Conservation (phyloP, 2,329 filamentous ascomycete species). For the Claviceps citrina region DNA sequence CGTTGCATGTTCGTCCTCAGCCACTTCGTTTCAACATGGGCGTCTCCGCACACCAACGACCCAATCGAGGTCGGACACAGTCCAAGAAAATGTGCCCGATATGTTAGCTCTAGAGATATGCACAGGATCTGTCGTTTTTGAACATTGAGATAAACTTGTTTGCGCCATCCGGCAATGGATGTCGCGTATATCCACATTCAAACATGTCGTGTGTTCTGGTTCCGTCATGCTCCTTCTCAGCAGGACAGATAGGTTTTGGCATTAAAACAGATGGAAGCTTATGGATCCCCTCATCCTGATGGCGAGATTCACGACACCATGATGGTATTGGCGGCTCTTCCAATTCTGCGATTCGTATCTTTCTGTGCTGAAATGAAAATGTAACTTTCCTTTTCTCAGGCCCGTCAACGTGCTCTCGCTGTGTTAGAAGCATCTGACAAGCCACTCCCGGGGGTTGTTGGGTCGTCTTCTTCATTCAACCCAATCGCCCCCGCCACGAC, state of each 20-base stretch:
- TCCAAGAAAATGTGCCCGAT: neutral
- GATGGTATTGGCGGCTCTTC: neutral
- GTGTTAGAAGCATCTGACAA: too few relatives aligned
- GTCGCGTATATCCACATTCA: neutral
- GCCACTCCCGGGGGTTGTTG: too few relatives aligned
- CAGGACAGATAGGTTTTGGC: neutral
- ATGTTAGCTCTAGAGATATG: too few relatives aligned
- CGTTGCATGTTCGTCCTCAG: neutral
- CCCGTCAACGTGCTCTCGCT: too few relatives aligned
- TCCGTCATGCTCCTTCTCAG: neutral
- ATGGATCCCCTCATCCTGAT: too few relatives aligned
- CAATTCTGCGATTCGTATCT: neutral
- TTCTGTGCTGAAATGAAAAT: neutral
- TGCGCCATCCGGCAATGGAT: neutral
- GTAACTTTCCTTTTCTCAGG: neutral
- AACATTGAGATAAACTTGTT: neutral
- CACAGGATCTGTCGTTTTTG: neutral
- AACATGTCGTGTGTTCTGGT: neutral
- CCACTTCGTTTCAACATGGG: neutral
- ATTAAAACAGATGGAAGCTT: too few relatives aligned
- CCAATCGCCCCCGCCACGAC: too few relatives aligned
- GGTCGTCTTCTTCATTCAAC: too few relatives aligned
- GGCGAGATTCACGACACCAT: too few relatives aligned
- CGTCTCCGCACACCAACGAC: neutral
- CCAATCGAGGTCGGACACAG: neutral